These are phyloP conservation scores for Termitomyces sp. DNA, from an alignment of 768 basidiomycete species.

Conservation along the genomic window DNA sequence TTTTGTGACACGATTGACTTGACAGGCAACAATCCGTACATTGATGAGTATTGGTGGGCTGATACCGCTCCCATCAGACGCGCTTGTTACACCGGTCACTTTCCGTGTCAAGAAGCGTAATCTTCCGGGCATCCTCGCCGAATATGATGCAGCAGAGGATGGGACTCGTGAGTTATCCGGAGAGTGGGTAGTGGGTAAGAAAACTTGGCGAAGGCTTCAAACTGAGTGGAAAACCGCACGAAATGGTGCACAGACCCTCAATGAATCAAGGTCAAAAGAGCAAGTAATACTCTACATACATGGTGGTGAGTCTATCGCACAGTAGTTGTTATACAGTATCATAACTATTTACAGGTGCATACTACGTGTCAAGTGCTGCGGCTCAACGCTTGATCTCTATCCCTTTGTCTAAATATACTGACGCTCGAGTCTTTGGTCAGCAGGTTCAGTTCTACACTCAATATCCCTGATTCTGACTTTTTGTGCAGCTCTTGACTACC, in stretches of 20 bases:
- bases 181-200: conserved; percentile 96
- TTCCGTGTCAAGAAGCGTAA: conserved; percentile 72
- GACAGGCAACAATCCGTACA: conserved; percentile 44
- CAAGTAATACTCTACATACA: conserved; percentile 91
- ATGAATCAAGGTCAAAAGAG: conserved; percentile 44
- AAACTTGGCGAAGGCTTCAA: conserved; percentile 84
- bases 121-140: conserved; percentile 74
- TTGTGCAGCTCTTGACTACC: conserved; percentile 84
- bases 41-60: conserved; percentile 77
- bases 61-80: conserved; percentile 85
- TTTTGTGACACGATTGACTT: neutral
- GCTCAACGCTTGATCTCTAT: conserved; percentile 89
- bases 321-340: neutral
- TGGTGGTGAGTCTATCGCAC: conserved; percentile 55
- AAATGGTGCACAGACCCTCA: conserved; percentile 10
- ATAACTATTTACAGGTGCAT: conserved; percentile 56
- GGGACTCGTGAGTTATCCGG: conserved; percentile 81
- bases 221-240: conserved; percentile 65
- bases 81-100: conserved; percentile 90
- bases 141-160: conserved; percentile 68
- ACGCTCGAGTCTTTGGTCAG: conserved; percentile 78
- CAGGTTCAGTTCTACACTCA: neutral
- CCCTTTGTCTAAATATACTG: conserved; percentile 81
- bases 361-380: conserved; percentile 87
- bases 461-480: conserved; percentile 1